Evolutionary conservation across 2,329 filamentous ascomycete genomes (phyloP).

Genomic region (Monilinia aucupariae): DNA sequence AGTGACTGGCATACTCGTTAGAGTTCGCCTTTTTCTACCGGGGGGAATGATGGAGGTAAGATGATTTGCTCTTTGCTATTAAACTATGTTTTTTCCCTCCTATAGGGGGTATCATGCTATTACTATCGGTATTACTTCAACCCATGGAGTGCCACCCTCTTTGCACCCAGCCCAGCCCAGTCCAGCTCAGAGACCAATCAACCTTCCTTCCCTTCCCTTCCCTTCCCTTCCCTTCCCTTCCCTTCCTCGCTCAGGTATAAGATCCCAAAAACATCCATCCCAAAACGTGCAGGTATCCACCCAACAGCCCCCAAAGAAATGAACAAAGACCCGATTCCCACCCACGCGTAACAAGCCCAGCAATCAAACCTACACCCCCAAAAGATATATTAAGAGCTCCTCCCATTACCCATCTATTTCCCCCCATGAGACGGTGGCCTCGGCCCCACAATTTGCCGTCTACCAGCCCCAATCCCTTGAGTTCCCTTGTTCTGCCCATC

Average conservation of each 20-base stretch:
- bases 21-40: too few species aligned
- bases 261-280: conserved; percentile 3
- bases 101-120: background rate
- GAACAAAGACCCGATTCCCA: background rate
- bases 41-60: too few species aligned
- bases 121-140: background rate
- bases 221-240: too few species aligned
- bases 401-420: background rate
- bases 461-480: conserved; percentile 62
- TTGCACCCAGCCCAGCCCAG: background rate
- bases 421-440: conserved; percentile 47
- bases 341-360: background rate
- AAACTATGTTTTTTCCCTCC: background rate
- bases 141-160: background rate
- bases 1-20: too few species aligned
- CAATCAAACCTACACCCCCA: background rate
- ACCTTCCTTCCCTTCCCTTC: background rate
- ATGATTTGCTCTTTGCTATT: background rate
- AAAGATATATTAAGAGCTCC: background rate
- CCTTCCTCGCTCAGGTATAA: background rate
- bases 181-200: background rate
- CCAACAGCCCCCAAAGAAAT: background rate
- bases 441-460: conserved; percentile 75
- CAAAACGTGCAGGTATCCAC: background rate
- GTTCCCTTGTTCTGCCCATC: conserved; percentile 65